Base-by-base conservation (phyloP, 148 eudicot genomes). In the Fagopyrum homotropicum region DNA sequence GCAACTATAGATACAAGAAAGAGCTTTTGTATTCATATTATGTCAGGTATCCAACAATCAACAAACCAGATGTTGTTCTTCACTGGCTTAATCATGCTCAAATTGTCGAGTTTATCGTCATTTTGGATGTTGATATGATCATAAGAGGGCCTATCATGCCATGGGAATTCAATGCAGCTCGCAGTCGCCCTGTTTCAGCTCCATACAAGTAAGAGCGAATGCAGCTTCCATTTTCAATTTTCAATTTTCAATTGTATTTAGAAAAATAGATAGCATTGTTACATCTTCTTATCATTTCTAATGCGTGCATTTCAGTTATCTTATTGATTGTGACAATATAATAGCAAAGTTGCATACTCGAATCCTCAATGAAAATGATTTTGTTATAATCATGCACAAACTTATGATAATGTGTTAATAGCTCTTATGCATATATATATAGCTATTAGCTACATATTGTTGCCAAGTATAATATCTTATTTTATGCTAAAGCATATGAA, bases 71-170 rank as follows among this genome's bases (percentile, higher is more conserved):
- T 82, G 92, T 85, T 45, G 96, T 95, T 50, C 82, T 92, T 48
- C 98, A 95, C 82, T 95, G 98, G 98, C 84, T 95, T 52, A 81
- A 91, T 75, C 97, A 92, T 85, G 98, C 85, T 79, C 76, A 83
- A 19, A 88, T 84, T 55, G 96, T 90, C 76, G 97, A 95, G 78
- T 95, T 82, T 79, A 83, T 95, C 60, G 86, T 95, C 46, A 95
- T 95, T 45, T 75, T 95, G 69, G 98, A 95, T 80, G 93, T 97
- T 75, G 98, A 95, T 82, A 95, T 95, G 98, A 89, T 95, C 74
- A 86, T 95, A 90, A 88, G 97, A 84, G 97, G 98, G 76, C 85
- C 97, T 64, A 86, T 95, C 68, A 95, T 96, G 54, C 98, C 98
- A 46, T 95, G 98, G 98, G 97, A 92, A 80, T 89, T 86, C 83